A percentile compares a stretch with the other conserved stretches of the same genome.
Conservation (phyloP, 805 yeast species). For the Schizosaccharomyces osmophilus region DNA sequence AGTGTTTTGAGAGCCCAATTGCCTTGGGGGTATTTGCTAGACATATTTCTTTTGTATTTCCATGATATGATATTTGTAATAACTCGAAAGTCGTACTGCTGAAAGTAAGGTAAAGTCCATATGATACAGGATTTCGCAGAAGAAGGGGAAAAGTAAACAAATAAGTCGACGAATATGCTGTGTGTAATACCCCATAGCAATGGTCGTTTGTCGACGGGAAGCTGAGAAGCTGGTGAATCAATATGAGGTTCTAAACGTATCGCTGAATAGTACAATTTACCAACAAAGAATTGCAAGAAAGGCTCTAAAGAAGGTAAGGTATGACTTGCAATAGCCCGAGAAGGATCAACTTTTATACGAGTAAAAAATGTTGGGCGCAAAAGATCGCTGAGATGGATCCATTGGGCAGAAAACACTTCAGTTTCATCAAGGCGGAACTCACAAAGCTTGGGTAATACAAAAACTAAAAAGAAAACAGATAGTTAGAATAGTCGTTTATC, state of each 20-base stretch:
- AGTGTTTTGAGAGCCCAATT: neutral
- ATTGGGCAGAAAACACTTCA: slow-evolving; percentile 17
- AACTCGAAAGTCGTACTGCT: neutral
- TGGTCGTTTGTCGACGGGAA: neutral
- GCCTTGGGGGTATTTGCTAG: neutral
- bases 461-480: neutral
- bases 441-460: slow-evolving; percentile 5
- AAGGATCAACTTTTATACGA: neutral
- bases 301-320: neutral
- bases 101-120: neutral
- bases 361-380: neutral
- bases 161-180: slow-evolving; percentile 14
- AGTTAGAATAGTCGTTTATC: neutral
- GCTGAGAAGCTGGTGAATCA: neutral
- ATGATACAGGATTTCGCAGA: neutral
- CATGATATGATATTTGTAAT: neutral
- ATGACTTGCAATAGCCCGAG: neutral
- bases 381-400: slow-evolving; percentile 14
- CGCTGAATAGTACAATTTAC: slow-evolving; percentile 13
- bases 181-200: slow-evolving; percentile 18
- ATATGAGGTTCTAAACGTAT: slow-evolving; percentile 7
- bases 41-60: neutral
- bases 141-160: neutral
- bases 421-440: slow-evolving; percentile 12
- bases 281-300: slow-evolving; percentile 5